Conservation (phyloP, 2,329 filamentous ascomycete species). For the Alternaria sp. region DNA sequence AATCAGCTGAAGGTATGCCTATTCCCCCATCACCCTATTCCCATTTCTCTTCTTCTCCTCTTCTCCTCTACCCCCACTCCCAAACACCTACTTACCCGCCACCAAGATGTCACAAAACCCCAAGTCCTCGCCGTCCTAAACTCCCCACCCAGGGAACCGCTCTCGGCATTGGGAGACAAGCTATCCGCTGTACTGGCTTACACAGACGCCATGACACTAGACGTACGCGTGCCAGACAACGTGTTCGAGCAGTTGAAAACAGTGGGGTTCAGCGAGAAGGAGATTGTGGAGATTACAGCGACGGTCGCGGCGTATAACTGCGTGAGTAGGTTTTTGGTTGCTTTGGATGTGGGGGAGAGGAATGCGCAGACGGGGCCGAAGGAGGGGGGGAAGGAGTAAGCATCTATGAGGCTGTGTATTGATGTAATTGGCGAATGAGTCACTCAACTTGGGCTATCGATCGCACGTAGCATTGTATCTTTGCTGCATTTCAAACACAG, state of each 20-base stretch:
- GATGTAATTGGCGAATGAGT: background rate
- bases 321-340: slow-evolving; percentile 82
- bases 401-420: background rate
- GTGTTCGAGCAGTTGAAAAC: slow-evolving; percentile 69
- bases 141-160: slow-evolving; percentile 21
- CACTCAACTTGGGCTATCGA: background rate
- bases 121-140: slow-evolving; percentile 39
- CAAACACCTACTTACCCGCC: background rate
- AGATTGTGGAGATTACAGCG: slow-evolving; percentile 81
- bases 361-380: slow-evolving; percentile 35
- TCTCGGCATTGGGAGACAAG: slow-evolving; percentile 56
- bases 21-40: too few species aligned
- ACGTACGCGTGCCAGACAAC: slow-evolving; percentile 71
- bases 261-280: slow-evolving; percentile 67
- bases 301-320: slow-evolving; percentile 84
- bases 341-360: slow-evolving; percentile 68
- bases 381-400: slow-evolving; percentile 19
- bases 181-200: slow-evolving; percentile 75
- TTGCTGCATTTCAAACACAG: background rate
- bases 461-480: too few species aligned
- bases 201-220: slow-evolving; percentile 82
- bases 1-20: slow-evolving; percentile 12
- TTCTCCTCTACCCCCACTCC: background rate
- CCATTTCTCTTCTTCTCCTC: background rate
- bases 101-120: slow-evolving; percentile 38